Conservation (phyloP, 371 early-diverging fungal species). For the Mortierella sp. region DNA sequence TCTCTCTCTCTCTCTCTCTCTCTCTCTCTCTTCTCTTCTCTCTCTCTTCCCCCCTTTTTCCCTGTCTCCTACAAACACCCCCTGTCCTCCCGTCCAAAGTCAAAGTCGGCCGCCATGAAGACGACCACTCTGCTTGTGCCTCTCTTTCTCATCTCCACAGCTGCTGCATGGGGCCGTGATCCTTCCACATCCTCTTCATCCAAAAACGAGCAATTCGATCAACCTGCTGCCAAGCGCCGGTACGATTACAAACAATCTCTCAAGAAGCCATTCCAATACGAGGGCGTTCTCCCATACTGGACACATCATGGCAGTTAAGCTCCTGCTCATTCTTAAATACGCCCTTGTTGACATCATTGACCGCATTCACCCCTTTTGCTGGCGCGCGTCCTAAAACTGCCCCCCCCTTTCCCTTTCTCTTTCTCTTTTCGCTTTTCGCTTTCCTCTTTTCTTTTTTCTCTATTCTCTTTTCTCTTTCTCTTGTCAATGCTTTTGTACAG, state of each 20-base stretch:
- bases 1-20: not conserved
- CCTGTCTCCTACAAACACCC: not conserved
- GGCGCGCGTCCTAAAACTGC: not conserved
- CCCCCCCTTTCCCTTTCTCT: not conserved
- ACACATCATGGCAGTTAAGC: constrained; percentile 22
- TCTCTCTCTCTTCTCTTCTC: not conserved
- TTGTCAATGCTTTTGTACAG: constrained; percentile 45
- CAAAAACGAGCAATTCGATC: not conserved
- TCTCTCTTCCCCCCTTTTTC: not conserved
- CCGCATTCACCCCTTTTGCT: too few species aligned
- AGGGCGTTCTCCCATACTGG: constrained; percentile 25
- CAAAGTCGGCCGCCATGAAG: constrained; percentile 20
- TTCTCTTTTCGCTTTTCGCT: not conserved
- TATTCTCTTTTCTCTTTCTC: not conserved
- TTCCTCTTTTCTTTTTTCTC: not conserved
- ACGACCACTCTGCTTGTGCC: constrained; percentile 17
- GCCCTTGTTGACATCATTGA: too few species aligned
- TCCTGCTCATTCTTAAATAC: too few species aligned
- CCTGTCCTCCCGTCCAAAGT: not conserved
- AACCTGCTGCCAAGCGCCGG: constrained; percentile 24
- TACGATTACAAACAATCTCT: constrained; percentile 47
- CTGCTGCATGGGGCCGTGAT: constrained; percentile 31
- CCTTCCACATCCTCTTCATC: not conserved
- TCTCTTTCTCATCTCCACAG: constrained; percentile 25
- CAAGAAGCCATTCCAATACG: constrained; percentile 42